A percentile compares a stretch with the other conserved stretches of the same genome.
phyloP scores from a whole-genome alignment of 225 moss, liverwort and hornwort species.

The Polytrichum formosum region DNA sequence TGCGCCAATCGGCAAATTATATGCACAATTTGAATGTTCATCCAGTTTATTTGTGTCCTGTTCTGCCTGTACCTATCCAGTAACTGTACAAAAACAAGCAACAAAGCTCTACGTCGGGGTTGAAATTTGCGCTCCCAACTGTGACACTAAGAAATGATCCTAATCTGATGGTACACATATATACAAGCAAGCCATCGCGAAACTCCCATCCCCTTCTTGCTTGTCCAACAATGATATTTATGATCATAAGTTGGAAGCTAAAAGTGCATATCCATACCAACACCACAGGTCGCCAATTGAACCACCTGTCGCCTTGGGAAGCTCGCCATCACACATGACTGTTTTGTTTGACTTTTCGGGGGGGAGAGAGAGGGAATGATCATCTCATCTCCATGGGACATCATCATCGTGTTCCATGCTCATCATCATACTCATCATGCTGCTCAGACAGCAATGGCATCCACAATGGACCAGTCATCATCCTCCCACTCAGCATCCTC shows the following conservation, averaged over 20 bases:
- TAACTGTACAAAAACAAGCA: slow-evolving; percentile 2
- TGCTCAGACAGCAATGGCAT: slow-evolving; percentile 26
- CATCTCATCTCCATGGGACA: not conserved
- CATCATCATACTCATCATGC: not conserved
- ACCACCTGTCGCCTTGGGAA: not conserved
- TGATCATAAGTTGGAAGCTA: not conserved
- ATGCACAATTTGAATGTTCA: slow-evolving; percentile 1
- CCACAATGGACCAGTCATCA: slow-evolving; percentile 53
- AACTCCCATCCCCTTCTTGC: not conserved
- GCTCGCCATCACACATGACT: not conserved
- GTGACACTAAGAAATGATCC: not conserved
- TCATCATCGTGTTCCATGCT: not conserved
- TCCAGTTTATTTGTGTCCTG: slow-evolving; percentile 1
- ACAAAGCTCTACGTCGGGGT: not conserved
- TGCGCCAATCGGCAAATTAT: not conserved
- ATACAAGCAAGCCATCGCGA: not conserved
- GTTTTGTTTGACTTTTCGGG: not conserved
- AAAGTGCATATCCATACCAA: not conserved
- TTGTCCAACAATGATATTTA: not conserved
- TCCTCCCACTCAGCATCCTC: slow-evolving; percentile 29
- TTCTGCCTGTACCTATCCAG: not conserved
- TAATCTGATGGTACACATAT: not conserved
- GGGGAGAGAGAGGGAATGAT: not conserved
- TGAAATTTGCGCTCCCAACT: not conserved
- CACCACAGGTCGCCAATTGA: not conserved